phyloP scores from a whole-genome alignment of 106 monocot genomes.

The Apostasia shenzhenica region DNA sequence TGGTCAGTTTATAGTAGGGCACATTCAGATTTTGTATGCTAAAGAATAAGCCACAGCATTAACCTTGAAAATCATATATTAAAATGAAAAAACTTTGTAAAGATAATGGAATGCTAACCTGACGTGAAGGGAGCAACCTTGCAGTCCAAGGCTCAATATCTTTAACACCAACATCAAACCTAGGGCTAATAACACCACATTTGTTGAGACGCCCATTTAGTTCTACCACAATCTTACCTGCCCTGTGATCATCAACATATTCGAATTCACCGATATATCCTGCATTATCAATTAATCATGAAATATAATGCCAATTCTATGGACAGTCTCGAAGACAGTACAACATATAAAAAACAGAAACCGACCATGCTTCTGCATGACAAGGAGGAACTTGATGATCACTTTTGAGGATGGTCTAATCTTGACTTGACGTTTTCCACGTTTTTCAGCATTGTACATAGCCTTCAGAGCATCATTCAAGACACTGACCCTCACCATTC shows the following conservation, averaged over 20 bases:
- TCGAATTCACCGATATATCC: conserved; percentile 70
- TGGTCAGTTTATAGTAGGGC: too few species aligned
- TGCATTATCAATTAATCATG: not conserved
- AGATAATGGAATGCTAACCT: conserved; percentile 17
- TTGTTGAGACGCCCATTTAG: conserved; percentile 57
- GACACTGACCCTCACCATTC: conserved; percentile 67
- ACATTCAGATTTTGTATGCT: too few species aligned
- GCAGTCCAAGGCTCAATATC: conserved; percentile 72
- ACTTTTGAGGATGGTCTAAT: conserved; percentile 73
- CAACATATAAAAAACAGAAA: too few species aligned
- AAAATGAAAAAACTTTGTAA: too few species aligned
- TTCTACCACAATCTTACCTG: conserved; percentile 63
- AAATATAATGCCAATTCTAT: too few species aligned
- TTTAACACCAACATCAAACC: conserved; percentile 63
- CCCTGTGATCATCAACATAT: conserved; percentile 62
- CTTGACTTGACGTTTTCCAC: conserved; percentile 55
- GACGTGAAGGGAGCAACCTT: conserved; percentile 58
- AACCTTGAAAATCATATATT: too few species aligned
- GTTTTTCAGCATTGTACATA: conserved; percentile 79
- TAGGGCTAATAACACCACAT: conserved; percentile 65
- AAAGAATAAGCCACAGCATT: too few species aligned
- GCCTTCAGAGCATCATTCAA: conserved; percentile 67
- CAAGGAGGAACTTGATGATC: conserved; percentile 70
- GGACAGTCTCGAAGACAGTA: too few species aligned
- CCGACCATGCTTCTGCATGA: conserved; percentile 74